Evolutionary conservation across 139 green algal species (phyloP).

Genomic region (Tetradesmus obliquus): DNA sequence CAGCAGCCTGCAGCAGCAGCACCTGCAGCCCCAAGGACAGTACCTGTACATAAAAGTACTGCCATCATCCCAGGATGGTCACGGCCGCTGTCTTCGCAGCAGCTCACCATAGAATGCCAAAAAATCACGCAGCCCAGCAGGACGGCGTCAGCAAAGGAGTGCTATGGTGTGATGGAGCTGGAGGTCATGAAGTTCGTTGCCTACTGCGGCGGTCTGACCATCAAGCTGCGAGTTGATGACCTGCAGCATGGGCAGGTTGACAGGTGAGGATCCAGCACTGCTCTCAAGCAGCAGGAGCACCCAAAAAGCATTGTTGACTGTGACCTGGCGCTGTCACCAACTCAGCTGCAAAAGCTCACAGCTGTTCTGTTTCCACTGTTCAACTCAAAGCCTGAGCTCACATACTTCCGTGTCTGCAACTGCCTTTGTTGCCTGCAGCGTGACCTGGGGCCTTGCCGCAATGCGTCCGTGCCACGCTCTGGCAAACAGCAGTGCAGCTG

Average conservation of each 20-base stretch:
- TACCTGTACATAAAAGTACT: constrained; percentile 59
- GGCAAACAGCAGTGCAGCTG: not conserved
- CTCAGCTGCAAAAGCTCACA: not conserved
- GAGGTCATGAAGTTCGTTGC: constrained; percentile 78
- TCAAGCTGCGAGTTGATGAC: constrained; percentile 68
- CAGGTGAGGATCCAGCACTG: not conserved
- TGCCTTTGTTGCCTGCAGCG: not conserved
- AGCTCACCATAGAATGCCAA: constrained; percentile 68
- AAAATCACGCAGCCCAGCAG: constrained; percentile 57
- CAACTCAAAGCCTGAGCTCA: not conserved
- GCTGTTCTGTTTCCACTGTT: not conserved
- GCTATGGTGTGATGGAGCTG: constrained; percentile 68
- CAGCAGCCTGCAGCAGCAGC: constrained; percentile 34
- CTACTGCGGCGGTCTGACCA: constrained; percentile 69
- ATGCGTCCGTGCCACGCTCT: constrained; percentile 42
- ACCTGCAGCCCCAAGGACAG: not conserved
- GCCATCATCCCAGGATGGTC: constrained; percentile 72
- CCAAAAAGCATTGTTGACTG: not conserved
- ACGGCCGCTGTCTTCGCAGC: constrained; percentile 57
- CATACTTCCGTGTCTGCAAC: not conserved
- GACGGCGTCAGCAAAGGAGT: constrained; percentile 30
- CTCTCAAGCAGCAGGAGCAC: not conserved
- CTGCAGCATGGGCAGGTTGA: constrained; percentile 50
- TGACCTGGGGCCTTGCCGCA: constrained; percentile 55
- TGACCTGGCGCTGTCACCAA: not conserved